phyloP scores from a whole-genome alignment of 148 eudicot species.

The Vaccinium macrocarpon region DNA sequence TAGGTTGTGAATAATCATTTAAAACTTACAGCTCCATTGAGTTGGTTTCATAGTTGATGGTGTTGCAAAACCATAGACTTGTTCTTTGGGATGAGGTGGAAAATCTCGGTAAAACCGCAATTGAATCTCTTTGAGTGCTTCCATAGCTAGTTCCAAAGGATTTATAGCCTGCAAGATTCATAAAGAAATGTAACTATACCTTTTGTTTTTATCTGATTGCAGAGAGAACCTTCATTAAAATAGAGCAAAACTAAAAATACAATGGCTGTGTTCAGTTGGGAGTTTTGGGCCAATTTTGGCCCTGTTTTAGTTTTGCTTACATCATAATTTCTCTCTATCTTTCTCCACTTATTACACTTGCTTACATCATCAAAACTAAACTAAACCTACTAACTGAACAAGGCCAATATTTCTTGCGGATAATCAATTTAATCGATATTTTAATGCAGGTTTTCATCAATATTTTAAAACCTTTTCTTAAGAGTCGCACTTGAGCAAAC shows the following conservation, averaged over 20 bases:
- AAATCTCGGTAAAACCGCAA: constrained; percentile 76
- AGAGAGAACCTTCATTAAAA: background rate
- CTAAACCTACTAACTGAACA: no score
- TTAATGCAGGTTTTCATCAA: no score
- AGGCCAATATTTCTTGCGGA: no score
- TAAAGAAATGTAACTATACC: background rate
- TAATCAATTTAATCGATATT: no score
- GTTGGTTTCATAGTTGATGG: constrained; percentile 99
- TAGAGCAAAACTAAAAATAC: background rate
- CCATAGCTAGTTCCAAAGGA: constrained; percentile 93
- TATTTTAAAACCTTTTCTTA: background rate
- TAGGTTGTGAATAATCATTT: background rate
- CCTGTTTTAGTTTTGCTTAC: no score
- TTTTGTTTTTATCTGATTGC: background rate
- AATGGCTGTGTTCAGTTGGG: no score
- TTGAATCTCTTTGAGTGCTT: constrained; percentile 85
- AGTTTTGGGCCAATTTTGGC: no score
- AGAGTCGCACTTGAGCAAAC: background rate
- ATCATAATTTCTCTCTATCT: no score
- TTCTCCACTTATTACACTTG: no score
- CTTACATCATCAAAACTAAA: no score
- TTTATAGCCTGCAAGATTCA: constrained; percentile 64
- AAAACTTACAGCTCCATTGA: constrained; percentile 92
- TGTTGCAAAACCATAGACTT: constrained; percentile 83
- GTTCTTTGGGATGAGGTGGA: constrained; percentile 79